These are phyloP conservation scores for Diophrys sp. DNA, from an alignment of 73 alveolate species.

Conservation along the genomic window DNA sequence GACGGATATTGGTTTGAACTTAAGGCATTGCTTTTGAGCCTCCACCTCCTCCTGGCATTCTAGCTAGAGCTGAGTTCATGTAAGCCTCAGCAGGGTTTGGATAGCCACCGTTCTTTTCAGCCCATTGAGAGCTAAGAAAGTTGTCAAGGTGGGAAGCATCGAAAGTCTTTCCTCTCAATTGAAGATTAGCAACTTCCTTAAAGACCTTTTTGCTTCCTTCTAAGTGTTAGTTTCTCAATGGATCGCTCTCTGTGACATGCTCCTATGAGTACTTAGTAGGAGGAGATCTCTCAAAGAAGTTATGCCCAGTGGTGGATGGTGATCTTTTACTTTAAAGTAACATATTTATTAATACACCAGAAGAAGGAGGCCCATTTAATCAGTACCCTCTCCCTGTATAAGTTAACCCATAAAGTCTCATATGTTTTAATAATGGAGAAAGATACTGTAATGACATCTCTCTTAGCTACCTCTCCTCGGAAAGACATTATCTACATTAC, in stretches of 20 bases:
- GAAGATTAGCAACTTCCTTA: slow-evolving; percentile 20
- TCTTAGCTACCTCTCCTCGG: not conserved
- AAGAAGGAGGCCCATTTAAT: too few relatives aligned
- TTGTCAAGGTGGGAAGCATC: slow-evolving; percentile 40
- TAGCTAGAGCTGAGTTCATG: not conserved
- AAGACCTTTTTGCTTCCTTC: not conserved
- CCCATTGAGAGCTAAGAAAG: slow-evolving; percentile 17
- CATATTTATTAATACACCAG: too few relatives aligned
- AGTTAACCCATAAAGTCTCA: too few relatives aligned
- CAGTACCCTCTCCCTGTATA: too few relatives aligned
- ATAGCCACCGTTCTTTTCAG: not conserved
- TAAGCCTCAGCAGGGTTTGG: slow-evolving; percentile 5
- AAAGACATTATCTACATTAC: not conserved
- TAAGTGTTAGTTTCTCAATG: not conserved
- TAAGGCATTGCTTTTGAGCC: not conserved
- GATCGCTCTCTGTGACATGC: not conserved
- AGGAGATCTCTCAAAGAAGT: not conserved
- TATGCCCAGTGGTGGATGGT: not conserved
- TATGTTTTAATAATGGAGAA: not conserved
- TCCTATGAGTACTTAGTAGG: not conserved
- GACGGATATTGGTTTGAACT: not conserved
- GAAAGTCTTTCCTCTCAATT: slow-evolving; percentile 24
- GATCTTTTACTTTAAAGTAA: too few relatives aligned
- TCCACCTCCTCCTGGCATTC: slow-evolving; percentile 3
- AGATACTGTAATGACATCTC: not conserved